phyloP scores from a whole-genome alignment of 768 basidiomycete species.

The Leccinum uliginosum region DNA sequence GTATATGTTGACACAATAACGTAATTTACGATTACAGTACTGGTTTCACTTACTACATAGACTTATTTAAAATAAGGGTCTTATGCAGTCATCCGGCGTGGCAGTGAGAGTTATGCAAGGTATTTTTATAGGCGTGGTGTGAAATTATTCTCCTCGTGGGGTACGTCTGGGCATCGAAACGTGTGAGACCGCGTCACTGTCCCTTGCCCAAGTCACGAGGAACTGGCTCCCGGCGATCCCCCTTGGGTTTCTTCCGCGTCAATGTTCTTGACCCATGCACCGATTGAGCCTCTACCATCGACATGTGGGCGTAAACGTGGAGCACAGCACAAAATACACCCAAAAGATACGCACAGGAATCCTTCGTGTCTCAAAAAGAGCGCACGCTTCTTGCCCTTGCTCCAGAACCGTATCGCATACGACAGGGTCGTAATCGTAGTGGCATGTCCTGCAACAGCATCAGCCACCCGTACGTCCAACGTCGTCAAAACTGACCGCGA shows the following conservation, averaged over 20 bases:
- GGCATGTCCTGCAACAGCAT: constrained; percentile 67
- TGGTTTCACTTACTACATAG: constrained; percentile 4
- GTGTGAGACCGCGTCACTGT: constrained; percentile 3
- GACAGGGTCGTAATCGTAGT: constrained; percentile 96
- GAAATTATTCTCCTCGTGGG: constrained; percentile 29
- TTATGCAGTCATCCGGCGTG: constrained; percentile 7
- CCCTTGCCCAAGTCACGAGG: constrained; percentile 9
- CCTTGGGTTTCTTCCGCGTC: constrained; percentile 38
- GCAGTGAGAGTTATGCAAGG: constrained; percentile 21
- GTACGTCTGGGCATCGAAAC: constrained; percentile 4
- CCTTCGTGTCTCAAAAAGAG: constrained; percentile 97
- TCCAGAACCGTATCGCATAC: constrained; percentile 99
- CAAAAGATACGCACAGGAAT: constrained; percentile 70
- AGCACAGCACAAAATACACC: background rate
- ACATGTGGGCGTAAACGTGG: background rate
- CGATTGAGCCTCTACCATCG: constrained; percentile 73
- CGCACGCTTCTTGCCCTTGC: constrained; percentile 93
- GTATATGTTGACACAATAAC: constrained; percentile 11
- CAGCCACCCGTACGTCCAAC: background rate
- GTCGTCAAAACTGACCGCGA: constrained; percentile 58
- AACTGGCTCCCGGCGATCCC: background rate
- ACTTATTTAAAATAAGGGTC: constrained; percentile 4
- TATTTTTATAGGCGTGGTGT: constrained; percentile 24
- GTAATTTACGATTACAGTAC: constrained; percentile 18
- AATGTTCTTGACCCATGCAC: constrained; percentile 98